Evolutionary conservation across 2,329 filamentous ascomycete genomes (phyloP).

Genomic region (Ophiosphaerella korrae): DNA sequence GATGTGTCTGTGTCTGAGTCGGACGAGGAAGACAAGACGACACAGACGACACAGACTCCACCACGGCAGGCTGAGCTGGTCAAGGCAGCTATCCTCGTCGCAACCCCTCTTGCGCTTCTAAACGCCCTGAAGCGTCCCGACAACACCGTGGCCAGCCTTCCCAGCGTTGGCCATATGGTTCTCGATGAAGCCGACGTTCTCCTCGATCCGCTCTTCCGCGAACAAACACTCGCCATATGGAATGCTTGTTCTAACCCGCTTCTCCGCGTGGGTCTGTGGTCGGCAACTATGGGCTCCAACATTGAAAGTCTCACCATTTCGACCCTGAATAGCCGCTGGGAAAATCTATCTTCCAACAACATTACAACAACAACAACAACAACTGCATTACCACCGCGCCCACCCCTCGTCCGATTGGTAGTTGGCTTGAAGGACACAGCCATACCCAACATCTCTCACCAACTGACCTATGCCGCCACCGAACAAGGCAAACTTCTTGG

Average conservation of each 20-base stretch:
- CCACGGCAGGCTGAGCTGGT: slow-evolving; percentile 58
- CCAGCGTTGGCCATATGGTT: slow-evolving; percentile 74
- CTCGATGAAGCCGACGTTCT: slow-evolving; percentile 96
- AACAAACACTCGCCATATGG: slow-evolving; percentile 87
- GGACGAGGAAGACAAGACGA: slow-evolving; percentile 44
- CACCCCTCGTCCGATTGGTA: slow-evolving; percentile 77
- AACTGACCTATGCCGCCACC: slow-evolving; percentile 86
- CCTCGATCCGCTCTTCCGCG: slow-evolving; percentile 85
- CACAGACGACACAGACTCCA: no score
- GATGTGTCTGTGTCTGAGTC: slow-evolving; percentile 38
- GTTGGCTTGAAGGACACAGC: slow-evolving; percentile 97
- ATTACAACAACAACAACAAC: no score
- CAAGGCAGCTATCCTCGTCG: slow-evolving; percentile 79
- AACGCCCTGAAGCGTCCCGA: slow-evolving; percentile 66
- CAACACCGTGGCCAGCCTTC: slow-evolving; percentile 58
- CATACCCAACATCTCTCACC: slow-evolving; percentile 88
- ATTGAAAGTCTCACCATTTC: slow-evolving; percentile 78
- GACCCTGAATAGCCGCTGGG: slow-evolving; percentile 55
- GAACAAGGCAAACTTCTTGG: slow-evolving; percentile 93
- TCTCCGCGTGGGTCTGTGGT: slow-evolving; percentile 86
- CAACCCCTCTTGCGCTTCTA: slow-evolving; percentile 77
- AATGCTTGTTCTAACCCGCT: slow-evolving; percentile 71
- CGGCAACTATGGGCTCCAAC: slow-evolving; percentile 93
- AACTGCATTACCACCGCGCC: slow-evolving; percentile 42
- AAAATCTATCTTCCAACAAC: slow-evolving; percentile 43